Evolutionary conservation across 768 basidiomycete species (phyloP), one percentile per base, ranked within the genome.

Genomic region (Tricholomella constricta): DNA sequence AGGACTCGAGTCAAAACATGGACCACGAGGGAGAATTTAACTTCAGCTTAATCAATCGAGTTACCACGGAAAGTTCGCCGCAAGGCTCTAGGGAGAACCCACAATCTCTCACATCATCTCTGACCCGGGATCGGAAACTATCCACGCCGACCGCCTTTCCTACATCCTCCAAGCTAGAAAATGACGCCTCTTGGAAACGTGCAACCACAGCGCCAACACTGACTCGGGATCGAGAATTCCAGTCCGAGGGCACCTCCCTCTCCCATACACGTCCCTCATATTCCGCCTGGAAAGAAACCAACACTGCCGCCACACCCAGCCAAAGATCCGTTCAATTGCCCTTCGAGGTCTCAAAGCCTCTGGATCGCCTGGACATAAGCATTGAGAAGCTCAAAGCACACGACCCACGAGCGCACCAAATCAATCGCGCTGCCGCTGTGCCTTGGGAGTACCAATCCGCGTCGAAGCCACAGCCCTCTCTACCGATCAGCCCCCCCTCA

Each of bases 291-390:
- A 27, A 43, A 8, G 42, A 43, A 43, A 25, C 42, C 5, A 22
- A 46, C 19, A 2, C 23, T 14, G 11, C 26, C 22, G 10, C 8
- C 40, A 22, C 45, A 7, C 14, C 31, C 14, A 36, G 22, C 25
- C 25, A 42, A 44, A 52, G 31, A 32, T 27, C 55, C n/a, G 31
- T 32, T 45, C 51, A n/a, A 22, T 27, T 58, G 15, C 46, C 54
- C 25, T 12, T 32, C 10, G 59, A 64, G 50, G 62, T 66, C 12
- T 62, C 58, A n/a, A 66, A 65, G 20, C 67, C 70, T 9, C 54
- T 72, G 19, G 63, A 68, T 29, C 68, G 68, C 52, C 58, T 72
- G 20, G 68, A 73, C 43, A 46, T 38, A 29, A 74, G 73, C 57
- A 48, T 74, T 38, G 51, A 60, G 19, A 72, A 68, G 41, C 61